phyloP scores from a whole-genome alignment of 108 stramenopile species.

The Cylindrotheca closterium region DNA sequence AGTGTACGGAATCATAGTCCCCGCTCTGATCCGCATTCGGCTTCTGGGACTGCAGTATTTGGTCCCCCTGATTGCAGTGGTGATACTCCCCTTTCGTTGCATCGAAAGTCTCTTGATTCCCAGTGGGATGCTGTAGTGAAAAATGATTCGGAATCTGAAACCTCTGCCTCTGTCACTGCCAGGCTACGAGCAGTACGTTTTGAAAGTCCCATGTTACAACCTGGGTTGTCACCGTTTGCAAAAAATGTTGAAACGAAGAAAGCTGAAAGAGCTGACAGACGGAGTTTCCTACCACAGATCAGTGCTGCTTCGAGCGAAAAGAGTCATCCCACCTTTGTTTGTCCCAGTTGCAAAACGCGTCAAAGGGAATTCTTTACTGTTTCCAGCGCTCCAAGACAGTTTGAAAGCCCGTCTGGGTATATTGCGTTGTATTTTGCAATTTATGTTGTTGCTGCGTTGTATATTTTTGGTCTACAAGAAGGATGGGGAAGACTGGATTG shows the following conservation, averaged over 20 bases:
- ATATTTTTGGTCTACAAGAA: conserved; percentile 83
- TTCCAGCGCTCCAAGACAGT: conserved; percentile 58
- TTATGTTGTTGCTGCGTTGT: conserved; percentile 74
- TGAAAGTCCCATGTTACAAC: neutral
- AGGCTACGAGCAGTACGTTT: too few relatives aligned
- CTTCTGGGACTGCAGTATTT: too few relatives aligned
- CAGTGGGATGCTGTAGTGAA: too few relatives aligned
- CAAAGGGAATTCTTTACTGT: conserved; percentile 83
- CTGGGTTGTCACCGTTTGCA: conserved; percentile 23
- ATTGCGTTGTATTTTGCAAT: conserved; percentile 74
- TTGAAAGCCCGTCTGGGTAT: conserved; percentile 69
- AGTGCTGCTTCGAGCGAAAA: conserved; percentile 23
- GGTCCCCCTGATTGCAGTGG: too few relatives aligned
- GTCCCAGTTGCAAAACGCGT: conserved; percentile 77
- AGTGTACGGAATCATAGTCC: too few relatives aligned
- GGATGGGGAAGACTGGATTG: conserved; percentile 87
- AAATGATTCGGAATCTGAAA: too few relatives aligned
- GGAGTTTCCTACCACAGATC: conserved; percentile 30
- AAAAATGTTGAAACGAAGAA: conserved; percentile 17
- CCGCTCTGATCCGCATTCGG: too few relatives aligned
- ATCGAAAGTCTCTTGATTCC: too few relatives aligned
- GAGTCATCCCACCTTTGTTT: conserved; percentile 62
- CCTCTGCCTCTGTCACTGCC: too few relatives aligned
- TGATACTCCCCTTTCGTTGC: too few relatives aligned
- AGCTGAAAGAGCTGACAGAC: conserved; percentile 16